Base-by-base conservation (phyloP, 345 rosid species). In the Firmiana major region DNA sequence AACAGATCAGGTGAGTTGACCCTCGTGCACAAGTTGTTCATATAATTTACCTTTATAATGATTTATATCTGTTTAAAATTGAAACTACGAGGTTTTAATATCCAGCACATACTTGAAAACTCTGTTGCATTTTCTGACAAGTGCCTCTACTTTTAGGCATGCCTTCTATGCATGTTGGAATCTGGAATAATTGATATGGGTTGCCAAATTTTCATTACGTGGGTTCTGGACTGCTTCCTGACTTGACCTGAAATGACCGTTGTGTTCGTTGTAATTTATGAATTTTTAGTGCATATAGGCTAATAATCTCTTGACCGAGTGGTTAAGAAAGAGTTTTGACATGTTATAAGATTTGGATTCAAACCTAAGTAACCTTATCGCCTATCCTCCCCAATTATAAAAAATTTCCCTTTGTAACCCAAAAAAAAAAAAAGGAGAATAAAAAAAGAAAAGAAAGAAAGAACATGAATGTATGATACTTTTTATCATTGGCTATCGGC, bases 1-100 rank as follows among this genome's bases (percentile, higher is more conserved):
- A 54, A 81, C 78, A 53, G 86, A 92, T 80, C 82, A 85, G 79
- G 99, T 90, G 75, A 89, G 87, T 79, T 71, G 59, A 38, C 31
- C 48, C 15, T 66, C 19, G 16, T 65, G 64, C 42, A 22, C 26
- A 54, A 9, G 59, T 38, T 22, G 15, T 24, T 67, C 7, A 3
- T 46, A 28, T 7, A 16, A 17, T 75, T 46, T 59, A 13, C 10
- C 4, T 54, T 72, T 67, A 22, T 17, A 0, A 68, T 24, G 57
- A 72, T n/a, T 34, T 49, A 7, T 68, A 36, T 73, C 75, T 62
- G 68, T 59, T 75, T 45, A 63, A 9, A 45, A 55, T 69, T 22
- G 73, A 19, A 17, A 71, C 17, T 71, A 9, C 10, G 0, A 31
- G 19, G 60, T 71, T 17, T 22, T 3, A n/a, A 48, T 49, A 10